Evolutionary conservation across 208 protist species (phyloP), one percentile per base, ranked within the genome.

Genomic region (Trypanosoma melophagium): DNA sequence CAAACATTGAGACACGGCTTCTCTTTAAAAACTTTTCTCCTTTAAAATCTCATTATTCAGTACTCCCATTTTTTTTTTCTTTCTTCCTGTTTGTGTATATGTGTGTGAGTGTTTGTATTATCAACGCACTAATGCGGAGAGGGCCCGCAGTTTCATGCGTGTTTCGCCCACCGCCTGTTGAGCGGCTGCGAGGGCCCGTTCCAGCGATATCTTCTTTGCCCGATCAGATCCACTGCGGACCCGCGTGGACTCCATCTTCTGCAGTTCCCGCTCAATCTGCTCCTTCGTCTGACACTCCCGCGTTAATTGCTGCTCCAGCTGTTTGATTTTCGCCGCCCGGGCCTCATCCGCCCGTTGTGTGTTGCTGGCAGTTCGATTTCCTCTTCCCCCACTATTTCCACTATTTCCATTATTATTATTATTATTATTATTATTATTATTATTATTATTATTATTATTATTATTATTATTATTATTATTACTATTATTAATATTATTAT

Each of bases 81-180:
- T 31, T 55, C 24, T 55, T 47, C 1, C 16, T 31, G 16, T 1
- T 35, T 58, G 52, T 64, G 38, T 54, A 64, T 3, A 54, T 54
- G 24, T 42, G 2, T 31, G 14, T 21, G 3, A 58, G 49, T n/a
- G 35, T 40, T 38, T 42, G 5, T 50, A 66, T 40, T 25, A 59
- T 52, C 76, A 63, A 10, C 71, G 42, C 13, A 42, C 25, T 17
- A 78, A 53, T 7, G 75, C 59, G 13, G 70, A 66, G 4, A 77
- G 16, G 16, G 45, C 69, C 21, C 88, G 88, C 54, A 94, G 68
- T 56, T 78, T 63, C 41, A 89, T 74, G 22, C 83, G 71, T 52
- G 88, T 77, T 22, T 83, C 77, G 0, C 88, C 78, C 59, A 94
- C 84, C 2, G 60, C 52, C 19, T 74, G 61, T 51, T 94, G 80